phyloP scores from a whole-genome alignment of 805 yeast genomes.

The Kazachstania viticola region DNA sequence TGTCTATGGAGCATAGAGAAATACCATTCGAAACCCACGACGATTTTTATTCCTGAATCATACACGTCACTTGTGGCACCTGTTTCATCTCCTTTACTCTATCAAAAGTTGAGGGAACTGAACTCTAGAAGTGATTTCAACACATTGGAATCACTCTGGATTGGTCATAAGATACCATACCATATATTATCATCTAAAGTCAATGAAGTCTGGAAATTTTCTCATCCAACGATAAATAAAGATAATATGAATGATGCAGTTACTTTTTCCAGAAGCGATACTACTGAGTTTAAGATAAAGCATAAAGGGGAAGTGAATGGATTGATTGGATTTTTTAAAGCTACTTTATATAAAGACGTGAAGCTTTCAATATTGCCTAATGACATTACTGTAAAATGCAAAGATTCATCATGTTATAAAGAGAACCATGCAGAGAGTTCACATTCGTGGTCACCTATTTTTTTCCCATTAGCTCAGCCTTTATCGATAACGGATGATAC shows the following conservation, averaged over 20 bases:
- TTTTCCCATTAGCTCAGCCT: slow-evolving; percentile 50
- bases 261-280: slow-evolving; percentile 13
- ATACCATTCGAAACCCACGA: slow-evolving; percentile 30
- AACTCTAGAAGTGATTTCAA: background rate
- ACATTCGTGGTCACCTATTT: slow-evolving; percentile 59
- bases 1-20: slow-evolving; percentile 40
- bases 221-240: slow-evolving; percentile 33
- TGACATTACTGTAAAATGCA: slow-evolving; percentile 3
- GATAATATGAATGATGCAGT: too few relatives aligned
- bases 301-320: slow-evolving; percentile 57
- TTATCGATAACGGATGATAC: slow-evolving; percentile 41
- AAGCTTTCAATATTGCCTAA: slow-evolving; percentile 23
- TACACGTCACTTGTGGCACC: slow-evolving; percentile 59
- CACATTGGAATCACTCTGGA: slow-evolving; percentile 35
- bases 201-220: slow-evolving; percentile 49
- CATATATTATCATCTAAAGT: slow-evolving; percentile 36
- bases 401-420: background rate
- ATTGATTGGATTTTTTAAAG: slow-evolving; percentile 61
- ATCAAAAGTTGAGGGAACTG: slow-evolving; percentile 24
- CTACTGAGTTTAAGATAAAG: slow-evolving; percentile 34
- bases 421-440: slow-evolving; percentile 31
- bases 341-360: slow-evolving; percentile 52
- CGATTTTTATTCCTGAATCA: slow-evolving; percentile 51
- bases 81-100: slow-evolving; percentile 44
- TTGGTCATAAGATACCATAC: slow-evolving; percentile 32